These are phyloP conservation scores for Amesomyces nigricolor DNA, from an alignment of 2,329 filamentous ascomycete species.

Conservation along the genomic window DNA sequence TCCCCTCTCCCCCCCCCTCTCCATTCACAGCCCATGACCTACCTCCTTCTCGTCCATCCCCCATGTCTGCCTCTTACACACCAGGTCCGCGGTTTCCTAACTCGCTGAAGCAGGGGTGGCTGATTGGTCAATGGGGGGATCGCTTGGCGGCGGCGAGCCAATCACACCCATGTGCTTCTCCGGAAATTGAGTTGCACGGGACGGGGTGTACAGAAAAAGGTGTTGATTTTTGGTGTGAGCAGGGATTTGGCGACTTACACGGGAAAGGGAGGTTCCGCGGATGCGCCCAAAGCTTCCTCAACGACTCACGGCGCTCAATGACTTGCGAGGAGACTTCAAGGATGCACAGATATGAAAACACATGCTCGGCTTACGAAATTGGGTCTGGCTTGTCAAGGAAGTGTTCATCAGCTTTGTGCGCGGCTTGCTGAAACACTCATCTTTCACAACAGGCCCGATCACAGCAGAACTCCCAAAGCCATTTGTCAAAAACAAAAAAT, in stretches of 20 bases:
- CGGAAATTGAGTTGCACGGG: slow-evolving; percentile 8
- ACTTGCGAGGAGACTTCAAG: too few species aligned
- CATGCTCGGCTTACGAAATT: too few species aligned
- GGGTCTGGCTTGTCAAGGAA: too few species aligned
- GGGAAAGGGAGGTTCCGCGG: not conserved
- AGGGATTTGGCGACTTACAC: not conserved
- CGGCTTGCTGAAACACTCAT: too few species aligned
- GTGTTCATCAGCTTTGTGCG: too few species aligned
- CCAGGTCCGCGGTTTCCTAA: slow-evolving; percentile 3
- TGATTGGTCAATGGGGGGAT: slow-evolving; percentile 20
- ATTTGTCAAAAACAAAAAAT: too few species aligned
- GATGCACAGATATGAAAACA: too few species aligned
- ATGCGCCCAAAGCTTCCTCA: not conserved
- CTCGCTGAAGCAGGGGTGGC: slow-evolving; percentile 10
- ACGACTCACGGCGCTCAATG: not conserved
- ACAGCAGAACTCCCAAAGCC: too few species aligned
- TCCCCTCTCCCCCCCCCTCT: not conserved
- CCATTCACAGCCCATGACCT: slow-evolving; percentile 7
- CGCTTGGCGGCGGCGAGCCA: slow-evolving; percentile 6
- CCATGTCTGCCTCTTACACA: slow-evolving; percentile 7
- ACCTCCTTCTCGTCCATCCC: not conserved
- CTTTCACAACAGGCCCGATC: too few species aligned
- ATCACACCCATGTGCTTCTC: slow-evolving; percentile 7
- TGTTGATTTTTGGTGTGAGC: not conserved
- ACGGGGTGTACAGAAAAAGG: slow-evolving; percentile 2